Conservation (phyloP, 2,329 filamentous ascomycete species). For the Thermothelomyces thermophilus region DNA sequence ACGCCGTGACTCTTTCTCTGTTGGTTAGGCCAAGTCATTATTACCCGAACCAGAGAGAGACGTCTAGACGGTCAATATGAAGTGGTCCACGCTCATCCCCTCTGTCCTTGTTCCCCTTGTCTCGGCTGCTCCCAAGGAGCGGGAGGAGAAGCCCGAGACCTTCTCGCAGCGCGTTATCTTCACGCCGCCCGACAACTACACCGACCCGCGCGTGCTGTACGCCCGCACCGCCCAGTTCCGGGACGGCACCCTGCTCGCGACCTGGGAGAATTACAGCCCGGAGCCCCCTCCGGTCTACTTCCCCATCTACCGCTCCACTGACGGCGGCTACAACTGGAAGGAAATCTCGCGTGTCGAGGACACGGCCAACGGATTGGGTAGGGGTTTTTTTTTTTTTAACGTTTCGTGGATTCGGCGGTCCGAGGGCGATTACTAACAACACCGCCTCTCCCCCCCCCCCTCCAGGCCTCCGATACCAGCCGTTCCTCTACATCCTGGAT, state of each 20-base stretch:
- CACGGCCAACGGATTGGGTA: conserved; percentile 56
- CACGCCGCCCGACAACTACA: conserved; percentile 39
- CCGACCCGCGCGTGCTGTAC: conserved; percentile 33
- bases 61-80: neutral
- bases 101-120: conserved; percentile 8
- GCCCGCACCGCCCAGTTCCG: conserved; percentile 38
- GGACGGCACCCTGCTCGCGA: conserved; percentile 43
- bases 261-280: conserved; percentile 48
- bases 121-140: conserved; percentile 10
- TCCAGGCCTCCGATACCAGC: conserved; percentile 59
- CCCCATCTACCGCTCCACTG: conserved; percentile 47
- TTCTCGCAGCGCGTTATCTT: conserved; percentile 32
- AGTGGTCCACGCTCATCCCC: conserved; percentile 4
- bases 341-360: conserved; percentile 58
- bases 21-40: neutral
- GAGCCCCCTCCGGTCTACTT: conserved; percentile 38
- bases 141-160: conserved; percentile 4
- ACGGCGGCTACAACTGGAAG: conserved; percentile 54
- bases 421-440: neutral
- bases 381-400: neutral
- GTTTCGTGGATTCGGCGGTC: neutral
- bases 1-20: neutral
- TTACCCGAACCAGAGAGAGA: neutral
- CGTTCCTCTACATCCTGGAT: conserved; percentile 59
- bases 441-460: too few species aligned